Evolutionary conservation across 2,329 filamentous ascomycete species (phyloP).

Genomic region (Epichloe scottii): DNA sequence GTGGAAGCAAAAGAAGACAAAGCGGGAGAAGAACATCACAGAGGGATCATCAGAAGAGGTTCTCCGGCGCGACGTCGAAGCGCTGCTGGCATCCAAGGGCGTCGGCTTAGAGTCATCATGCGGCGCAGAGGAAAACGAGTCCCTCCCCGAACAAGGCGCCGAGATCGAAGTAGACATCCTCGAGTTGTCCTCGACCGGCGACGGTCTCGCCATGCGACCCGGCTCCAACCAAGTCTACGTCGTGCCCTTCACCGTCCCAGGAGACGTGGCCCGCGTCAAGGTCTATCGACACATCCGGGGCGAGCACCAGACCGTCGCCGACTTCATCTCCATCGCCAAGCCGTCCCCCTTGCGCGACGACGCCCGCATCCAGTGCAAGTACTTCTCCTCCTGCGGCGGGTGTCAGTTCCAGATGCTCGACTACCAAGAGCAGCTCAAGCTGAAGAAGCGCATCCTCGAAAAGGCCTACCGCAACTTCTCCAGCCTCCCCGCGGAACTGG

Average conservation of each 20-base stretch:
- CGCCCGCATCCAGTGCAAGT: conserved; percentile 63
- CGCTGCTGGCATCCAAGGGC: conserved; percentile 34
- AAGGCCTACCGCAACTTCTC: conserved; percentile 91
- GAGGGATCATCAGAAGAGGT: conserved; percentile 56
- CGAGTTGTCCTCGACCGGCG: conserved; percentile 80
- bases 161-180: conserved; percentile 75
- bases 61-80: conserved; percentile 48
- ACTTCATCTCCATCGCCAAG: conserved; percentile 66
- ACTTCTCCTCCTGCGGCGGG: conserved; percentile 78
- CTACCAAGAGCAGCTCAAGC: conserved; percentile 70
- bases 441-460: conserved; percentile 78
- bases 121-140: conserved; percentile 15
- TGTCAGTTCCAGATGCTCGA: conserved; percentile 98
- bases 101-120: neutral
- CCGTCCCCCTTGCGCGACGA: conserved; percentile 70
- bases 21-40: conserved; percentile 46
- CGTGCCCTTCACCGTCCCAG: conserved; percentile 78
- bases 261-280: conserved; percentile 68
- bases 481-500: conserved; percentile 57
- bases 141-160: conserved; percentile 52
- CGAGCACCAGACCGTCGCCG: conserved; percentile 61
- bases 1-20: conserved; percentile 37
- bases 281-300: conserved; percentile 58
- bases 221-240: conserved; percentile 60
- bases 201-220: conserved; percentile 67